Evolutionary conservation across 306 rosid genomes (phyloP), one percentile per base, ranked within the genome.

Genomic region (Herpetospermum pedunculosum): DNA sequence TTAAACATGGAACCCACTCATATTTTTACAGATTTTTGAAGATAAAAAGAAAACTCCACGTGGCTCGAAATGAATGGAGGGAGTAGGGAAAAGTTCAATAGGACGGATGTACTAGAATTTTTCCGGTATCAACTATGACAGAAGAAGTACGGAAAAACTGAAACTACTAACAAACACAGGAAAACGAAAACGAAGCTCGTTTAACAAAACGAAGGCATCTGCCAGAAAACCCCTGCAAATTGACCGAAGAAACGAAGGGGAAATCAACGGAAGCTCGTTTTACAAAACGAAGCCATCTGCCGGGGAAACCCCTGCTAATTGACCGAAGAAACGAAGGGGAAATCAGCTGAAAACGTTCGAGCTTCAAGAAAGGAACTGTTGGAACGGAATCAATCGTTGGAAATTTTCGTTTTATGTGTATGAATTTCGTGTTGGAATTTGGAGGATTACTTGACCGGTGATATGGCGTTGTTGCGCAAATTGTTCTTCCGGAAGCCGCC

Each of bases 401-500:
- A 21, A 15, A 18, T 53, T 19, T 73, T 37, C 19, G 71, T 50
- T 67, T 37, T 19, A 25, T 13, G 47, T 19, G 4, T 30, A 12
- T 23, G 80, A 68, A 55, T 13, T 75, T 59, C 18, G 72, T 29
- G 68, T 18, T 72, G 12, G 14, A 37, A 54, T 53, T 19, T 25
- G 72, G 37, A 19, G 58, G 44, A 63, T 63, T 41, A 29, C 43
- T 63, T 48, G 53, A 6, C 40, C 11, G 43, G 76, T 34, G 85
- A 85, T 43, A 83, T 85, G 90, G 90, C 96, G 54, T 70, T 89
- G 88, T 79, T 90, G 49, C 97, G 98, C 52, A 90, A 84, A 83
- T 84, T 90, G 87, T 93, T 90, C 87, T 93, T 82, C 59, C 87
- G 98, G 44, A 93, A 90, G 70, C 97, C 98, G 0, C 97, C 97